These are phyloP conservation scores for Caloboletus inedulis DNA, from an alignment of 1,284 basidiomycete genomes.

Conservation along the genomic window DNA sequence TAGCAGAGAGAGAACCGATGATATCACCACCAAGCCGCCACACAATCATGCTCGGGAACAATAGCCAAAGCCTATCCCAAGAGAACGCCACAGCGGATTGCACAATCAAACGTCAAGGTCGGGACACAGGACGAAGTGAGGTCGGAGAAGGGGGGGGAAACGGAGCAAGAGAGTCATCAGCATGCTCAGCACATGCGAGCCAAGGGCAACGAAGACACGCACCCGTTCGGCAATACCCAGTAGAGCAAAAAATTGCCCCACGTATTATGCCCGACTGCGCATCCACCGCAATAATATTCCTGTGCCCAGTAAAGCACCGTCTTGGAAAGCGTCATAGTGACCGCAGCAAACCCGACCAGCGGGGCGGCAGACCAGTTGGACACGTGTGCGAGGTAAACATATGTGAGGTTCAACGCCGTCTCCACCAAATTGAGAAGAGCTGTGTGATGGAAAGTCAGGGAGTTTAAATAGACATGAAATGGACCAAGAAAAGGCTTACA, in stretches of 20 bases:
- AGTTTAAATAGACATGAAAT: neutral
- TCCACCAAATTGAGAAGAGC: constrained; percentile 82
- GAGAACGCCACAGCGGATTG: neutral
- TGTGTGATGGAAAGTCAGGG: constrained; percentile 26
- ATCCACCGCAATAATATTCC: constrained; percentile 71
- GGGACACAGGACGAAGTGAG: neutral
- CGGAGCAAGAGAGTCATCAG: neutral
- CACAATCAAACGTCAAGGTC: neutral
- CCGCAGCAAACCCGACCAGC: constrained; percentile 71
- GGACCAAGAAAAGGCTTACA: constrained; percentile 42
- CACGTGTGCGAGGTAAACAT: constrained; percentile 73
- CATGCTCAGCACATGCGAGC: neutral
- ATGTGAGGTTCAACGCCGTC: constrained; percentile 69
- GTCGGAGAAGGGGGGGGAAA: neutral
- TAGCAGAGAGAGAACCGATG: constrained; percentile 40
- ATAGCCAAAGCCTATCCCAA: constrained; percentile 60
- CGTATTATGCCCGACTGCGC: constrained; percentile 75
- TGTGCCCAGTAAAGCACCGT: constrained; percentile 80
- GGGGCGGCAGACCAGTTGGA: constrained; percentile 59
- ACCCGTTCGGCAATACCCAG: constrained; percentile 82
- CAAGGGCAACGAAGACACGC: constrained; percentile 26
- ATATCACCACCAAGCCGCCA: constrained; percentile 58
- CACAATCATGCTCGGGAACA: constrained; percentile 62
- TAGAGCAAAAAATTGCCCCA: constrained; percentile 50
- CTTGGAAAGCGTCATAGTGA: constrained; percentile 79